Percentiles rank a stretch among this genome's conserved stretches.
These are phyloP conservation scores for Cordyceps militaris DNA, from an alignment of 2,329 filamentous ascomycete genomes.

Conservation along the genomic window DNA sequence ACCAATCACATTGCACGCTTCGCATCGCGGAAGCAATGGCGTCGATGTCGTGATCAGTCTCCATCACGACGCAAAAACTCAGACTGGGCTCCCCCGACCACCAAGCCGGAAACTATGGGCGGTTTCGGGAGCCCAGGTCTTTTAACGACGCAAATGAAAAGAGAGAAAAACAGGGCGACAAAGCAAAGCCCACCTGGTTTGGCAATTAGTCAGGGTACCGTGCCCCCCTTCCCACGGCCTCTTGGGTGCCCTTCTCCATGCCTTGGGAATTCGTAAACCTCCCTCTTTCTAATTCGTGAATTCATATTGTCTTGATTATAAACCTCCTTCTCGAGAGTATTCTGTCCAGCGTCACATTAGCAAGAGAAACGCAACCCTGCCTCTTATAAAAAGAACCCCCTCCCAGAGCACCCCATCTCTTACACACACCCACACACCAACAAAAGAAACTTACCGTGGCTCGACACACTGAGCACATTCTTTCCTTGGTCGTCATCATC, in stretches of 20 bases:
- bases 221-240: background rate
- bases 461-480: constrained; percentile 16
- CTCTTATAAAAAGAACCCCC: background rate
- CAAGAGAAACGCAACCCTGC: background rate
- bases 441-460: constrained; percentile 5
- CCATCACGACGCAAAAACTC: constrained; percentile 23
- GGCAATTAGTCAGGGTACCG: constrained; percentile 12
- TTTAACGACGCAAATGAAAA: background rate
- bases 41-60: constrained; percentile 46
- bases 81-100: background rate
- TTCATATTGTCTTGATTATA: background rate
- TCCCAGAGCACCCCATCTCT: background rate
- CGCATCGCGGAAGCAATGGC: constrained; percentile 43
- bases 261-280: background rate
- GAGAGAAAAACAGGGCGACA: background rate
- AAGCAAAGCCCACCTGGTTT: background rate
- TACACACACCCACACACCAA: background rate
- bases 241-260: background rate
- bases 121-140: background rate
- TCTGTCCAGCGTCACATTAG: constrained; percentile 1
- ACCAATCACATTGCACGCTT: constrained; percentile 29
- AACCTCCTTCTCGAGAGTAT: background rate
- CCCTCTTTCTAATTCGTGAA: background rate
- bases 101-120: background rate
- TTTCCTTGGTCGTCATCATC: constrained; percentile 13